Conservation (phyloP, 495 filamentous ascomycete species). For the Podospora bellae-mahoneyi region DNA sequence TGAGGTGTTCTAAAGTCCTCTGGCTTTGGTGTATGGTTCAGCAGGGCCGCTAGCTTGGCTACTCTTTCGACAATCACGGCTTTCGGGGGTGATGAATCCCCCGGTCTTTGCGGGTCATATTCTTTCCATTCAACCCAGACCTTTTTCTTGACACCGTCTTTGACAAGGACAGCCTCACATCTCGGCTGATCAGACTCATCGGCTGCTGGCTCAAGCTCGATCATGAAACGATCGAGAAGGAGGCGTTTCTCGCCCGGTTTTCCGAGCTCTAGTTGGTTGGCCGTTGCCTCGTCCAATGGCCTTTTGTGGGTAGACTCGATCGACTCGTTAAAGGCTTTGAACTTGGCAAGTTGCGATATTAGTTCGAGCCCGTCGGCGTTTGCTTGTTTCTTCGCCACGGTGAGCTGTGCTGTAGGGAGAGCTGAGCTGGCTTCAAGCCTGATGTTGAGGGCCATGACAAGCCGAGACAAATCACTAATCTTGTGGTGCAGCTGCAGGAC, state of each 20-base stretch:
- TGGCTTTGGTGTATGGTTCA: constrained; percentile 42
- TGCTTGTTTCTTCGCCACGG: constrained; percentile 28
- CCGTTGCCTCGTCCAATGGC: constrained; percentile 31
- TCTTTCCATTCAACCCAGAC: constrained; percentile 51
- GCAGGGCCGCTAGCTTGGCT: constrained; percentile 38
- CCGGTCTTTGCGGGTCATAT: constrained; percentile 37
- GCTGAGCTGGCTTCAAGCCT: constrained; percentile 29
- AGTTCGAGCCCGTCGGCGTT: constrained; percentile 36
- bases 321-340: constrained; percentile 48
- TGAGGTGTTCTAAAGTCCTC: constrained; percentile 44
- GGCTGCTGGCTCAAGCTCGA: constrained; percentile 27
- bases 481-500: constrained; percentile 44
- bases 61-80: constrained; percentile 38
- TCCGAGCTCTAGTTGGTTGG: constrained; percentile 35
- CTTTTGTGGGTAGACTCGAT: constrained; percentile 34
- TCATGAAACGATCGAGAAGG: constrained; percentile 32
- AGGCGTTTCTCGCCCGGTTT: constrained; percentile 31
- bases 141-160: constrained; percentile 27
- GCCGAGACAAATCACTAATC: constrained; percentile 38
- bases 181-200: constrained; percentile 34
- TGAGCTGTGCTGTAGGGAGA: constrained; percentile 26
- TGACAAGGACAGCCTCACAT: constrained; percentile 36
- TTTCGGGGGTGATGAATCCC: constrained; percentile 33
- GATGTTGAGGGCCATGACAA: constrained; percentile 41
- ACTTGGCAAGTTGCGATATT: constrained; percentile 43